Percentiles rank a stretch among this genome's conserved stretches.
These are phyloP conservation scores for Fusarium sp. DNA, from an alignment of 2,329 filamentous ascomycete species.

Conservation along the genomic window DNA sequence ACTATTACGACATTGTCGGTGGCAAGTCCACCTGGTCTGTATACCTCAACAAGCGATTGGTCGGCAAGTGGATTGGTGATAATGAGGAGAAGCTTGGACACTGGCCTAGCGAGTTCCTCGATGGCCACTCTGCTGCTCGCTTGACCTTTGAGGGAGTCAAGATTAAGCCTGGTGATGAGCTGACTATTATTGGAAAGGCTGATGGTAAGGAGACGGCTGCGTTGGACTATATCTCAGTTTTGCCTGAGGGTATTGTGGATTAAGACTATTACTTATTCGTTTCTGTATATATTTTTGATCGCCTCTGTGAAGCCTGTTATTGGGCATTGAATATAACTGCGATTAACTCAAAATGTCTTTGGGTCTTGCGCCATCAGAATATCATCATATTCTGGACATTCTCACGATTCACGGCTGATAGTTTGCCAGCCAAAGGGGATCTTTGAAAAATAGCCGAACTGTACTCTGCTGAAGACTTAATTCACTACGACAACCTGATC, in stretches of 20 bases:
- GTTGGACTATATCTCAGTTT: slow-evolving; percentile 73
- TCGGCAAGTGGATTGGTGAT: slow-evolving; percentile 71
- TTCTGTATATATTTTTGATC: not conserved
- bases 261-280: not conserved
- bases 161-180: slow-evolving; percentile 61
- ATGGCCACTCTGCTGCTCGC: slow-evolving; percentile 73
- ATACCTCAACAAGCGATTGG: slow-evolving; percentile 61
- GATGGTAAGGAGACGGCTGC: slow-evolving; percentile 73
- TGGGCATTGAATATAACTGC: not conserved
- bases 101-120: slow-evolving; percentile 67
- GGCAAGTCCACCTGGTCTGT: slow-evolving; percentile 68
- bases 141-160: slow-evolving; percentile 67
- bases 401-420: not conserved
- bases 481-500: too few species aligned
- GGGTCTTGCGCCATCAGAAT: not conserved
- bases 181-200: slow-evolving; percentile 68
- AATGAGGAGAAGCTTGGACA: slow-evolving; percentile 70
- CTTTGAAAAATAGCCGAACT: not conserved
- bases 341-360: not conserved
- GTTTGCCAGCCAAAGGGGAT: not conserved
- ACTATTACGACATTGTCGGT: slow-evolving; percentile 73
- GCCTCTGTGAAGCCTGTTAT: not conserved
- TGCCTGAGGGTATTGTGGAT: slow-evolving; percentile 58
- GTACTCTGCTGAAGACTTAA: too few species aligned
- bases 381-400: not conserved